Conservation (phyloP, 2,329 filamentous ascomycete genomes). For the Trichophyton benhamiae region DNA sequence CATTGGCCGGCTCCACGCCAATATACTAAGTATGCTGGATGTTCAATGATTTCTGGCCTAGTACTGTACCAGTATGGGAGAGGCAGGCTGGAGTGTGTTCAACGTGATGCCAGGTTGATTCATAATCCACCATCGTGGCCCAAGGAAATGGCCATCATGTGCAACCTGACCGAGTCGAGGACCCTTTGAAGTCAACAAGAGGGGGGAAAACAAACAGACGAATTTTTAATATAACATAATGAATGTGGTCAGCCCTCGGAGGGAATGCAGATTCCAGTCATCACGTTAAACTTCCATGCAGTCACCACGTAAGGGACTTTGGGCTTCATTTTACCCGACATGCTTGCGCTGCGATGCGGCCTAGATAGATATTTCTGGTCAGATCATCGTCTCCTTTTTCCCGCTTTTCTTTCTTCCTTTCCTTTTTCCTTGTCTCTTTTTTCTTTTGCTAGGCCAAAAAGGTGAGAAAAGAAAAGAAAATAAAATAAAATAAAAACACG, state of each 20-base stretch:
- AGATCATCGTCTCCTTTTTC: not conserved
- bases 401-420: not conserved
- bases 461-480: not conserved
- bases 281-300: not conserved
- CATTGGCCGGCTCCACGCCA: too few relatives aligned
- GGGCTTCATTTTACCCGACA: not conserved
- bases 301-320: conserved; percentile 1
- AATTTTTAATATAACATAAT: not conserved
- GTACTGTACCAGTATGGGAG: too few relatives aligned
- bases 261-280: not conserved
- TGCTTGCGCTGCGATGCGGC: not conserved
- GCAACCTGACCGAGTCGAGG: not conserved
- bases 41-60: too few relatives aligned
- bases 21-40: too few relatives aligned
- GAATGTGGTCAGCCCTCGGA: not conserved
- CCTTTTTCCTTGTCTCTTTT: not conserved
- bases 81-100: not conserved
- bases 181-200: not conserved
- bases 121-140: not conserved
- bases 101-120: not conserved
- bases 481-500: conserved; percentile 1
- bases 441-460: not conserved
- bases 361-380: not conserved
- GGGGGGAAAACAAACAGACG: not conserved
- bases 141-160: not conserved